Evolutionary conservation across 179 eudicot species (phyloP).

Genomic region (Silene vulgaris): DNA sequence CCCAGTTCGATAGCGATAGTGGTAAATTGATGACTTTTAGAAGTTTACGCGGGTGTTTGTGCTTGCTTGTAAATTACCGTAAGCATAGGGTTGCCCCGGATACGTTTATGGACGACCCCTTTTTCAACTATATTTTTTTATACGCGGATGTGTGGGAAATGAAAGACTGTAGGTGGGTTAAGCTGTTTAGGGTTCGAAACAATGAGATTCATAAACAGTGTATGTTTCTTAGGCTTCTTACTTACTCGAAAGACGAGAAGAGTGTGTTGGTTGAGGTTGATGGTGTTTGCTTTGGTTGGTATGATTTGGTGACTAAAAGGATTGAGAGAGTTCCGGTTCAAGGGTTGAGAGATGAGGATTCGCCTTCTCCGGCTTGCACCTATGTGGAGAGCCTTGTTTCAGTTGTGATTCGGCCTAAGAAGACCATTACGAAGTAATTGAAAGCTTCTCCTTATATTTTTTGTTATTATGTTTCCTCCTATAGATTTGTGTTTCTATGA

Average conservation of each 20-base stretch:
- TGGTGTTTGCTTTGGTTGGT: conserved; percentile 13
- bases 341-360: background rate
- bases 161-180: conserved; percentile 18
- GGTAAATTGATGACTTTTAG: no score
- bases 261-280: conserved; percentile 10
- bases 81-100: background rate
- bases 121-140: background rate
- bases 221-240: background rate
- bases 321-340: background rate
- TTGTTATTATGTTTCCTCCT: background rate
- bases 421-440: background rate
- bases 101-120: background rate
- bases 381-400: conserved; percentile 21
- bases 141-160: conserved; percentile 16
- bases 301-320: conserved; percentile 6
- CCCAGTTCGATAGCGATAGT: background rate
- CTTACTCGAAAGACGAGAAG: conserved; percentile 11
- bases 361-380: background rate
- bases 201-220: background rate
- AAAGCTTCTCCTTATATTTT: background rate
- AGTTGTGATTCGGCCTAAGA: background rate
- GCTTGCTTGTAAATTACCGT: background rate
- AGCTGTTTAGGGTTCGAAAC: conserved; percentile 5
- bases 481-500: no score
- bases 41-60: conserved; percentile 10